Conservation (phyloP, 306 rosid species). For the Boehmeria nivea region DNA sequence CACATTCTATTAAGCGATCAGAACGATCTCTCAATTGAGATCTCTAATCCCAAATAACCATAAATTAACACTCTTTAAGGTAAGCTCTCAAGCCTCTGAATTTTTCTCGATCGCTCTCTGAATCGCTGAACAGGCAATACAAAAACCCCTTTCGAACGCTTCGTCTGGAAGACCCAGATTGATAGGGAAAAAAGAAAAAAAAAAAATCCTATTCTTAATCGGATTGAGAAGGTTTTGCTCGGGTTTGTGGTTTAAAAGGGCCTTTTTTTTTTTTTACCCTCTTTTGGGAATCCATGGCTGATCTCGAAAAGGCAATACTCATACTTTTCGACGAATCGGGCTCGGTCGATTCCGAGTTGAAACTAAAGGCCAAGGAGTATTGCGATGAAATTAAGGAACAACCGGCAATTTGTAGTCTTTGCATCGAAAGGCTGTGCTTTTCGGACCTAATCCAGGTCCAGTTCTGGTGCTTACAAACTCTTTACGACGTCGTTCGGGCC, state of each 20-base stretch:
- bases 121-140: no score
- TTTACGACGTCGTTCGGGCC: conserved; percentile 60
- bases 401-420: conserved; percentile 56
- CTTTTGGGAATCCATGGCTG: conserved; percentile 53
- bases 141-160: no score
- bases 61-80: not conserved
- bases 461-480: conserved; percentile 91
- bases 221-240: conserved; percentile 1
- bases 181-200: no score
- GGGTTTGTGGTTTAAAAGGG: not conserved
- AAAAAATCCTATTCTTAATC: conserved; percentile 1
- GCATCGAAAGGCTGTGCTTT: conserved; percentile 64
- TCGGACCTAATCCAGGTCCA: conserved; percentile 73
- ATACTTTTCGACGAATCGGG: conserved; percentile 83
- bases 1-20: not conserved
- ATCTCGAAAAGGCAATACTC: conserved; percentile 78
- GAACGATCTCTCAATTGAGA: conserved; percentile 23
- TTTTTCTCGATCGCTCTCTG: conserved; percentile 7
- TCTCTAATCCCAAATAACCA: conserved; percentile 21
- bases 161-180: no score
- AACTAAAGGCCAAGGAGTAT: conserved; percentile 56
- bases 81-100: conserved; percentile 25
- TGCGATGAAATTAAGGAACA: conserved; percentile 64
- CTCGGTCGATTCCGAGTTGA: conserved; percentile 51
- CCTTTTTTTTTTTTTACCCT: conserved; percentile 18